Evolutionary conservation across 1,284 basidiomycete species (phyloP), one percentile per base, ranked within the genome.

Genomic region (Ustilago esculenta): DNA sequence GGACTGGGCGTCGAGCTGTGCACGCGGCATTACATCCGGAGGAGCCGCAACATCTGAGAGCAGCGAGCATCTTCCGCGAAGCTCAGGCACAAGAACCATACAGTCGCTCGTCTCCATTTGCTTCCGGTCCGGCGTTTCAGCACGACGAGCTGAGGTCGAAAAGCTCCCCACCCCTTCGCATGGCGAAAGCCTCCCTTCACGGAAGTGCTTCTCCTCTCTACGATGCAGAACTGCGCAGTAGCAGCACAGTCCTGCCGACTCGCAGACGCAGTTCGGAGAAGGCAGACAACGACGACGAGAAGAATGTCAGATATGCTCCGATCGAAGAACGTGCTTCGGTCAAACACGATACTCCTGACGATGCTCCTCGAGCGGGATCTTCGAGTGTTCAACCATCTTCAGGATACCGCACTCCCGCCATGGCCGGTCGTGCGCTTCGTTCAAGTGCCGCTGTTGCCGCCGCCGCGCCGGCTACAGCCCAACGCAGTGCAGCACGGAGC

Each of bases 371-470:
- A 40, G 48, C 41, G 10, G 45, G 21, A 21, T 45, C 60, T 24
- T 49, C 68, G 3, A 53, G 48, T 44, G 39, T 35, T 1, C 57
- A 36, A 21, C 48, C 43, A 23, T 34, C 61, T 10, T 45, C 50
- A 3, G 64, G 64, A 41, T 72, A 72, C 23, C 69, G 69, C 27
- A 72, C 69, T 3, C 69, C 69, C 6, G 69, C 69, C 17, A 67
- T 72, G 64, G 49, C 64, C 15, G 57, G 64, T 23, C 50, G 64
- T 3, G 59, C 69, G 1, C 45, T 67, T 12, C 54, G 63, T 24
- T 68, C 64, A 5, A 51, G 35, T 18, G 53, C 69, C 14, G 29
- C 44, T 0, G 47, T 52, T 24, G 53, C 69, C 14, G 29, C 44
- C 0, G 47, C 56, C 21, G 58, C 63, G 20, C 50, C 58, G 10